Evolutionary conservation across 176 grass and related monocot genomes (phyloP), one percentile per base, ranked within the genome.

Genomic region (Cenchrus fungigraminus): DNA sequence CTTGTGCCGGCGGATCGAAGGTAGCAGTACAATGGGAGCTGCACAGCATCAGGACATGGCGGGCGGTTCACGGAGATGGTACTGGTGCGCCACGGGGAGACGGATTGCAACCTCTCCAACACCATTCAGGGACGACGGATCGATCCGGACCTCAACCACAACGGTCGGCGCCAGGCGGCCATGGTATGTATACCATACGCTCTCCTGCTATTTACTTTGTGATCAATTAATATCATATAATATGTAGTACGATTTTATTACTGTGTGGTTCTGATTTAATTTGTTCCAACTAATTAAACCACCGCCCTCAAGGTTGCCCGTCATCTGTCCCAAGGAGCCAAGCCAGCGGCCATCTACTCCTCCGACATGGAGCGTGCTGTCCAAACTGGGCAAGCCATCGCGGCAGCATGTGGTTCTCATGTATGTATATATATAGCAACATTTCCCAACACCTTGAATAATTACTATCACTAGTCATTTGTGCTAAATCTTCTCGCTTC

Each of bases 121-220:
- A 87, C 66, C 79, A 46, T 97, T 46, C 92, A 97, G 91, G 94
- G 90, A 32, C 31, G 90, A 4, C 90, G 92, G 4, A 59, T 92
- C 88, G 92, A 97, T 78, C 19, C 65, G 85, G 95, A 94, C 68
- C 68, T 94, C 17, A 94, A 92, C 71, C 90, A 91, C 54, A 85
- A 16, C 45, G 95, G 95, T 44, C 86, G 86, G 20, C 64, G 55
- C 6, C 92, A 94, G 74, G 90, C 88, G 37, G 44, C 43, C 72
- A 66, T 64, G 80, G 95, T 57, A 20, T 57, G 16, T 32, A 32
- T 32, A 25, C 22, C 22, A 25, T 25, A 25, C 22, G 22, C 22
- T 32, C 31, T 32, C 31, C 31, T 17, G 19, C 31, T 32, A 32
- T 32, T 32, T 32, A 32, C 31, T 32, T 32, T 32, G 31, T 32